phyloP scores from a whole-genome alignment of 495 filamentous ascomycete genomes.

The Tuber umbilicatum region DNA sequence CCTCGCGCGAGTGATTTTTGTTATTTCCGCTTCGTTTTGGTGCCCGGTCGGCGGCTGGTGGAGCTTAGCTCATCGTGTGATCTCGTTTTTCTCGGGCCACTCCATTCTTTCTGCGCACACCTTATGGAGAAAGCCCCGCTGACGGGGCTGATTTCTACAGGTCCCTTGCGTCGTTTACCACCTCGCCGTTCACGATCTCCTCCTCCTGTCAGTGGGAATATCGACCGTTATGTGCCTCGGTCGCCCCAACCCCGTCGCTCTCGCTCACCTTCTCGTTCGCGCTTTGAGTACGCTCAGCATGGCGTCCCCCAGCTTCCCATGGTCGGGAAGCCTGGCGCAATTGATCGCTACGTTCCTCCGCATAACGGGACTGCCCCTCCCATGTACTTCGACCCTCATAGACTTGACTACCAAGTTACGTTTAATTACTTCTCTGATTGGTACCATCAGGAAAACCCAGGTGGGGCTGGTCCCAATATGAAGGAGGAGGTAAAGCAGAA shows the following conservation, averaged over 20 bases:
- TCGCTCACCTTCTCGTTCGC: slow-evolving; percentile 54
- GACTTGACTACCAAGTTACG: slow-evolving; percentile 83
- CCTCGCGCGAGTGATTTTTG: not conserved
- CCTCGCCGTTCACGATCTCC: slow-evolving; percentile 39
- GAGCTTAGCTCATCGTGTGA: not conserved
- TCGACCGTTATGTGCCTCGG: slow-evolving; percentile 41
- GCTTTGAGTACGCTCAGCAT: slow-evolving; percentile 35
- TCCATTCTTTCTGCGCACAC: not conserved
- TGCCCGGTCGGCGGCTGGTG: not conserved
- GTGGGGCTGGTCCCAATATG: slow-evolving; percentile 29
- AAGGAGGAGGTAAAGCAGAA: slow-evolving; percentile 82
- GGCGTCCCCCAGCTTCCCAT: slow-evolving; percentile 45
- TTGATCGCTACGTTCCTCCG: slow-evolving; percentile 93
- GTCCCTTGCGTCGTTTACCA: slow-evolving; percentile 27
- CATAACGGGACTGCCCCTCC: slow-evolving; percentile 47
- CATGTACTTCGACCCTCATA: slow-evolving; percentile 58
- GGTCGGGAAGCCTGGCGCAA: slow-evolving; percentile 58
- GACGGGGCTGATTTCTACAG: slow-evolving; percentile 19
- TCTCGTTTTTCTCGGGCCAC: not conserved
- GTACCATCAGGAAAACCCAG: slow-evolving; percentile 48
- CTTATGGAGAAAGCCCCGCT: slow-evolving; percentile 10
- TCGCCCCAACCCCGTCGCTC: slow-evolving; percentile 49
- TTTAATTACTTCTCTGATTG: slow-evolving; percentile 97
- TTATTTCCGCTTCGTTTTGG: slow-evolving; percentile 6
- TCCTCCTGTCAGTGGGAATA: slow-evolving; percentile 29